These are phyloP conservation scores for Bipolaris gigantea DNA, from an alignment of 2,329 filamentous ascomycete species.

Conservation along the genomic window DNA sequence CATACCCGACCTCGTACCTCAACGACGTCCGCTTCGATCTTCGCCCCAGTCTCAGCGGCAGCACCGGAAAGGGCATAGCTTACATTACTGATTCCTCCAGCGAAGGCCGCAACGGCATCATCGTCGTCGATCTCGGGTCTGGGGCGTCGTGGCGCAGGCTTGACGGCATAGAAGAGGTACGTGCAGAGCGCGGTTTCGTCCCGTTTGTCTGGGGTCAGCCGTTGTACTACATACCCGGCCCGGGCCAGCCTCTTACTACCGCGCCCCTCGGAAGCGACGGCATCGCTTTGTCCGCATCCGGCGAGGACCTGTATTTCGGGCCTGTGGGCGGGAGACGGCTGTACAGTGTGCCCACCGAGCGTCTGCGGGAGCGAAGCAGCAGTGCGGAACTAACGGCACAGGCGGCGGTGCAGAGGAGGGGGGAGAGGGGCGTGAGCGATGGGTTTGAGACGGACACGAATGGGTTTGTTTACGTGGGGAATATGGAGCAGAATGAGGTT, in stretches of 20 bases:
- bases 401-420: constrained; percentile 47
- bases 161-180: constrained; percentile 47
- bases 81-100: constrained; percentile 57
- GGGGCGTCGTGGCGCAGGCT: constrained; percentile 56
- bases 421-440: constrained; percentile 56
- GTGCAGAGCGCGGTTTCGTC: constrained; percentile 51
- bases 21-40: constrained; percentile 60
- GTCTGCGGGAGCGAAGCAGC: constrained; percentile 46
- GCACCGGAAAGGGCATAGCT: constrained; percentile 51
- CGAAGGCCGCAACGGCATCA: constrained; percentile 54
- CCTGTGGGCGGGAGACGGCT: constrained; percentile 50
- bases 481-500: constrained; percentile 51
- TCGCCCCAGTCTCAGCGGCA: constrained; percentile 44
- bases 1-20: constrained; percentile 54
- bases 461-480: constrained; percentile 53
- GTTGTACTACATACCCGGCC: constrained; percentile 47
- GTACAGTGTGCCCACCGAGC: constrained; percentile 50
- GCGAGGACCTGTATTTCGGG: constrained; percentile 52
- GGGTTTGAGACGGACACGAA: constrained; percentile 58
- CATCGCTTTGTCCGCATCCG: constrained; percentile 55
- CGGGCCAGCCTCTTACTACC: constrained; percentile 43
- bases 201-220: constrained; percentile 54
- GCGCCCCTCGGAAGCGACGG: constrained; percentile 54
- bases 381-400: constrained; percentile 51
- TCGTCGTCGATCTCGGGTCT: constrained; percentile 55